phyloP scores from a whole-genome alignment of 2,329 filamentous ascomycete genomes.

The Pseudocercospora eumusae region DNA sequence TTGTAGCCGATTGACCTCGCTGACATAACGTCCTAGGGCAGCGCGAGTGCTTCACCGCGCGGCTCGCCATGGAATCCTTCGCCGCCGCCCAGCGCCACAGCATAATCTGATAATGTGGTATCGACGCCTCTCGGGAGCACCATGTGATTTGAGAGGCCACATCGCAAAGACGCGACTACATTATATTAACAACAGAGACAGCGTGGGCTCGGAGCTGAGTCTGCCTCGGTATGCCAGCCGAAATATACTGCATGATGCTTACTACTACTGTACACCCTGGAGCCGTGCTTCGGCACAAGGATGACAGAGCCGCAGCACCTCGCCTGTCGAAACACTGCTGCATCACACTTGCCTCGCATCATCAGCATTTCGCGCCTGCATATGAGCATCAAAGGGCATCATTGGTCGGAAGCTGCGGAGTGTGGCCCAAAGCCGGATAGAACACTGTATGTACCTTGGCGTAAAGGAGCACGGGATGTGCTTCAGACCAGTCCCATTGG shows the following conservation, averaged over 20 bases:
- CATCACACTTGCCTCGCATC: neutral
- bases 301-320: conserved; percentile 6
- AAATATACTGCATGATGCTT: neutral
- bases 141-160: neutral
- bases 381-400: neutral
- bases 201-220: neutral
- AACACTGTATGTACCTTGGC: neutral
- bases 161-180: neutral
- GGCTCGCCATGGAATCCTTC: neutral
- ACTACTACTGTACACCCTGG: neutral
- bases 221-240: conserved; percentile 3
- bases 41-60: neutral
- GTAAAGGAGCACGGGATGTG: neutral
- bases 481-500: neutral
- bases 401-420: neutral
- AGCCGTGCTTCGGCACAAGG: conserved; percentile 3
- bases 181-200: neutral
- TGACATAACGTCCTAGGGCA: conserved; percentile 3
- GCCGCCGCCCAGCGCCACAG: conserved; percentile 1
- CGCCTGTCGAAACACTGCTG: neutral
- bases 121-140: neutral
- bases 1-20: conserved; percentile 6
- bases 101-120: neutral
- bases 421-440: neutral
- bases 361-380: neutral